Evolutionary conservation across 139 green algal genomes (phyloP).

Genomic region (Microglena sp.): DNA sequence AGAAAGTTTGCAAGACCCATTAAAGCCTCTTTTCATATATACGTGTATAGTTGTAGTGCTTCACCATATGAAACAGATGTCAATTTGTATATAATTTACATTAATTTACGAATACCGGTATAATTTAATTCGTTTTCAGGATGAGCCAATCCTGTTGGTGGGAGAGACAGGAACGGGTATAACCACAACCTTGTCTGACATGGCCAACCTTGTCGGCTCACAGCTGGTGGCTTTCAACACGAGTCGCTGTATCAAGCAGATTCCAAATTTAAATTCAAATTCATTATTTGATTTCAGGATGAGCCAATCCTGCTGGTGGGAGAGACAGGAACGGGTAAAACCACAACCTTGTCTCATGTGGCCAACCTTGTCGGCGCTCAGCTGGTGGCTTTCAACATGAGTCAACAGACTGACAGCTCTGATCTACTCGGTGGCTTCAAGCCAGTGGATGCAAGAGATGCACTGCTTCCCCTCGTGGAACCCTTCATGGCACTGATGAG

Average conservation of each 20-base stretch:
- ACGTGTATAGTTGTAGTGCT: no score
- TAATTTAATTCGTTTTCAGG: no score
- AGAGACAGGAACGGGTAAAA: constrained; percentile 98
- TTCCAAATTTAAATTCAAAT: no score
- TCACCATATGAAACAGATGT: no score
- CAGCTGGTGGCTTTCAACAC: constrained; percentile 89
- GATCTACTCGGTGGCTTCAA: constrained; percentile 96
- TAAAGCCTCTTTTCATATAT: no score
- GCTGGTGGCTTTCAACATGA: constrained; percentile 93
- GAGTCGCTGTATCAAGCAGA: no score
- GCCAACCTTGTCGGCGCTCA: constrained; percentile 47
- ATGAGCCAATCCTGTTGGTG: constrained; percentile 90
- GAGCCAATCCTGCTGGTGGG: constrained; percentile 95
- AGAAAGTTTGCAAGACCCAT: no score
- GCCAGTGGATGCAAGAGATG: constrained; percentile 67
- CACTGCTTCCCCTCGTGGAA: constrained; percentile 60
- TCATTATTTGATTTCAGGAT: constrained; percentile 4
- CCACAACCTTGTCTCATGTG: constrained; percentile 76
- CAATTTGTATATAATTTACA: no score
- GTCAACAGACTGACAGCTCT: constrained; percentile 88
- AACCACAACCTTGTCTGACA: constrained; percentile 80
- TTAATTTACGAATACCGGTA: no score
- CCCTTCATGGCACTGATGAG: constrained; percentile 59
- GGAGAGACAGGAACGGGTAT: constrained; percentile 98
- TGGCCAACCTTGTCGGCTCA: constrained; percentile 51